These are phyloP conservation scores for Scenedesmus sp. DNA, from an alignment of 163 green algal species.

Conservation along the genomic window DNA sequence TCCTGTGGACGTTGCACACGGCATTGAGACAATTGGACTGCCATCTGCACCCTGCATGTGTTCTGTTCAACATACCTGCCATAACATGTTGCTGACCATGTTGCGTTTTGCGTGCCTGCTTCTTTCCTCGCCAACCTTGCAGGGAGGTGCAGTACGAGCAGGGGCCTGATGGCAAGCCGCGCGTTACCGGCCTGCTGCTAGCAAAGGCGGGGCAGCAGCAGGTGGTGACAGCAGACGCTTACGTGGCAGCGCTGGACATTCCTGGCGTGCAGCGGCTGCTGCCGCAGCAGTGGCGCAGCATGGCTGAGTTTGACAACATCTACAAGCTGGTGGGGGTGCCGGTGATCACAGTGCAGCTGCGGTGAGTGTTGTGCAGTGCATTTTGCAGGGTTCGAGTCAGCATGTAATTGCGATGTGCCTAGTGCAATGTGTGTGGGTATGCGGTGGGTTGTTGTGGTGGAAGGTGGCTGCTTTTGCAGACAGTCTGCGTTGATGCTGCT, in stretches of 20 bases:
- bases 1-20: no score
- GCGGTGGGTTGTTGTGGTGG: no score
- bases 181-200: conserved; percentile 87
- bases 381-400: not conserved
- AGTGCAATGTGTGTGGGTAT: not conserved
- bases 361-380: conserved; percentile 36
- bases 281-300: conserved; percentile 80
- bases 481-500: no score
- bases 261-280: conserved; percentile 94
- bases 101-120: not conserved
- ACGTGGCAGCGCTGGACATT: conserved; percentile 95
- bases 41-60: no score
- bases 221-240: conserved; percentile 88
- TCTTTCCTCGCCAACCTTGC: not conserved
- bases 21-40: no score
- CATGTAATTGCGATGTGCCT: not conserved
- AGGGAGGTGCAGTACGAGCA: conserved; percentile 92
- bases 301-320: conserved; percentile 91
- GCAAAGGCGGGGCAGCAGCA: conserved; percentile 57
- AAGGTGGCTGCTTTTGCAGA: no score
- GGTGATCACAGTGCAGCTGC: conserved; percentile 94
- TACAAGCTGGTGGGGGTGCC: conserved; percentile 93
- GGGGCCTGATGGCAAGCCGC: conserved; percentile 72
- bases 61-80: no score
- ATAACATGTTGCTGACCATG: no score